These are phyloP conservation scores for Xylariaceae sp. DNA, from an alignment of 2,329 filamentous ascomycete genomes.

Conservation along the genomic window DNA sequence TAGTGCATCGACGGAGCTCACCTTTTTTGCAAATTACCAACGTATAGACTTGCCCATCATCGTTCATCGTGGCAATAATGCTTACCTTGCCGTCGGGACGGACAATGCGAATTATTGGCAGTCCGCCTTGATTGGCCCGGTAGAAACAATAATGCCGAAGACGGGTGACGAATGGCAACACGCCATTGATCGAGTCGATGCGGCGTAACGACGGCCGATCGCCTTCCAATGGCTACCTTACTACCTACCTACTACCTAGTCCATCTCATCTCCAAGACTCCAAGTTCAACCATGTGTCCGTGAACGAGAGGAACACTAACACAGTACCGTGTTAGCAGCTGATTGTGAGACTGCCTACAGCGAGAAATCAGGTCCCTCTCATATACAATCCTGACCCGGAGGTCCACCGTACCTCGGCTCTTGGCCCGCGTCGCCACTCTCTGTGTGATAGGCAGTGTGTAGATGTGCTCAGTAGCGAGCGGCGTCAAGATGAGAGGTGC, in stretches of 20 bases:
- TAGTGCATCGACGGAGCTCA: too few relatives aligned
- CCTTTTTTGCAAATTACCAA: too few relatives aligned
- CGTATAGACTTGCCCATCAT: too few relatives aligned
- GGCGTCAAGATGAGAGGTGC: constrained; percentile 4
- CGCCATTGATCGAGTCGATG: not conserved
- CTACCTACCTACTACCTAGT: too few relatives aligned
- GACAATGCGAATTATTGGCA: not conserved
- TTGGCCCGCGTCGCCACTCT: not conserved
- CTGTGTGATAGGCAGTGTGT: too few relatives aligned
- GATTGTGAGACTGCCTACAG: not conserved
- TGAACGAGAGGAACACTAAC: not conserved
- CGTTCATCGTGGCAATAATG: not conserved
- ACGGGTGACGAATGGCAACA: not conserved
- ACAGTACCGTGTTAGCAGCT: not conserved
- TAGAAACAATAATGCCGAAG: not conserved
- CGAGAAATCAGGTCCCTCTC: not conserved
- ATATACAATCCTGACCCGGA: not conserved
- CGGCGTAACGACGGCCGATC: not conserved
- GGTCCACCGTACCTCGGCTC: not conserved
- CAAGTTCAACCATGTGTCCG: not conserved
- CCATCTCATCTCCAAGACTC: not conserved
- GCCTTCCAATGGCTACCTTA: not conserved
- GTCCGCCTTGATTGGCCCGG: not conserved
- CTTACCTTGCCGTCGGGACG: not conserved
- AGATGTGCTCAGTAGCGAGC: not conserved